These are phyloP conservation scores for Fusarium stilboides DNA, from an alignment of 2,329 filamentous ascomycete species.

Conservation along the genomic window DNA sequence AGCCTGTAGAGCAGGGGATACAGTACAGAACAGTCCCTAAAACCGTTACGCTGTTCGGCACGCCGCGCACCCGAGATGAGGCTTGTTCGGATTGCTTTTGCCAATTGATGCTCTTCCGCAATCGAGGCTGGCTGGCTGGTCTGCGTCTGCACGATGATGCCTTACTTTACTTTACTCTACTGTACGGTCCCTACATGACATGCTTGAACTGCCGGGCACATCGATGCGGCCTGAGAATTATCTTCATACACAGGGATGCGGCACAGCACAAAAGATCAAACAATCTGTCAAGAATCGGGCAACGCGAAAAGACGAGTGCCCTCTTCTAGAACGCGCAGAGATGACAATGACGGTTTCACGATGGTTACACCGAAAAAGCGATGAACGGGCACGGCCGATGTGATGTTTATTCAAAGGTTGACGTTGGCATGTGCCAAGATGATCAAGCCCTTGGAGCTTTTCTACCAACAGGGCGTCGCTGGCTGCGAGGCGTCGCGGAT, in stretches of 20 bases:
- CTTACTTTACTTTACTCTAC: constrained; percentile 7
- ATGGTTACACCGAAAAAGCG: constrained; percentile 6
- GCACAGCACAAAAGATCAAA: constrained; percentile 30
- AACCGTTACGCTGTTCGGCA: constrained; percentile 24
- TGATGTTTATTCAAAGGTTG: constrained; percentile 1
- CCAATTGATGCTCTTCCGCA: constrained; percentile 26
- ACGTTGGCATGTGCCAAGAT: constrained; percentile 41
- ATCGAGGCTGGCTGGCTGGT: constrained; percentile 12
- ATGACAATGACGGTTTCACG: constrained; percentile 1
- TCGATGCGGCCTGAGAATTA: constrained; percentile 26
- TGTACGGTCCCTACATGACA: constrained; percentile 21
- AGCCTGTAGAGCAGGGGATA: constrained; percentile 23
- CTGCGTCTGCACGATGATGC: constrained; percentile 9
- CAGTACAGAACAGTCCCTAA: not conserved
- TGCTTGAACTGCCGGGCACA: constrained; percentile 31
- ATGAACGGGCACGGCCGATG: constrained; percentile 10
- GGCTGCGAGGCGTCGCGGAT: constrained; percentile 46
- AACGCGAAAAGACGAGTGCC: not conserved
- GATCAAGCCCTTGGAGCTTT: constrained; percentile 26
- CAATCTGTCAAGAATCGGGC: constrained; percentile 2
- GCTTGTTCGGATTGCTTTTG: constrained; percentile 43
- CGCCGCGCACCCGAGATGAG: constrained; percentile 46
- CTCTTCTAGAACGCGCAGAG: not conserved
- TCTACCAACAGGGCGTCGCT: constrained; percentile 18
- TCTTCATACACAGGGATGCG: constrained; percentile 19